These are phyloP conservation scores for Bruguiera sexangula DNA, from an alignment of 345 rosid genomes.

Conservation along the genomic window DNA sequence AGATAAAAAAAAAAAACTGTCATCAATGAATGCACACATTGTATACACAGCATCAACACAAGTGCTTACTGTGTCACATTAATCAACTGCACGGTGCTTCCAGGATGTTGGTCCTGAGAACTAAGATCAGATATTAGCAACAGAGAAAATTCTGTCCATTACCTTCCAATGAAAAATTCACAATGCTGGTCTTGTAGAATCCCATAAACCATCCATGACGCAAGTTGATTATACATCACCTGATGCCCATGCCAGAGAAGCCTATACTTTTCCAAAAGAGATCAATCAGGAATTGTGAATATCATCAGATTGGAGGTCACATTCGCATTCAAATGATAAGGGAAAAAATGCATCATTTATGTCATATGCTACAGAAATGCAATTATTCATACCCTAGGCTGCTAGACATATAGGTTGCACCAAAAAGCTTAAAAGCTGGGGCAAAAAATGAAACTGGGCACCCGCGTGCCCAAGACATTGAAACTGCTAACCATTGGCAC, in stretches of 20 bases:
- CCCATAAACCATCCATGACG: conserved; percentile 96
- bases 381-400: neutral
- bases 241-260: conserved; percentile 99
- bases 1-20: neutral
- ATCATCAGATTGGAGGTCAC: conserved; percentile 4
- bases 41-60: no score
- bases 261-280: conserved; percentile 37
- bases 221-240: conserved; percentile 91
- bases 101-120: no score
- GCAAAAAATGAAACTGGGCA: no score
- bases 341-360: neutral
- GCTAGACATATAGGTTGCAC: no score
- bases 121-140: no score
- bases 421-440: no score
- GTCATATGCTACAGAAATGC: neutral
- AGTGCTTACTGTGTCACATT: no score
- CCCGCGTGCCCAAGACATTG: no score
- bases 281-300: neutral
- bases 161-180: conserved; percentile 90
- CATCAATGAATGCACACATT: neutral
- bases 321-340: no score
- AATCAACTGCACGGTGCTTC: no score
- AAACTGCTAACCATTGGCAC: no score
- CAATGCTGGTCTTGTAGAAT: conserved; percentile 93
- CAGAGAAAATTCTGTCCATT: neutral